Evolutionary conservation across 1,139 yeast genomes (phyloP).

Genomic region (Komagataea norvegica): DNA sequence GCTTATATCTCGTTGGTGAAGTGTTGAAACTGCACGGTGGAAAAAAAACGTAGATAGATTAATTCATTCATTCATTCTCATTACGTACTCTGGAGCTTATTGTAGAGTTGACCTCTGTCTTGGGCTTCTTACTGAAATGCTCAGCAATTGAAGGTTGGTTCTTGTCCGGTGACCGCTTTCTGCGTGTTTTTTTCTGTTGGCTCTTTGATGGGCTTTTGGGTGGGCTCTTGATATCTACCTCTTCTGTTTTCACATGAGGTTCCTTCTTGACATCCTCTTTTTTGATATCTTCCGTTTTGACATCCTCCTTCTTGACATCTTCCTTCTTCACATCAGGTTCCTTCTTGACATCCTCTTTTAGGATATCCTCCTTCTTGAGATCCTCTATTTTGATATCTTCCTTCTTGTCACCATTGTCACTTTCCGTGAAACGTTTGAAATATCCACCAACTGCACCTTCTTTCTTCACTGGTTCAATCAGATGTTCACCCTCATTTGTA

Average conservation of each 20-base stretch:
- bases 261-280: conserved; percentile 7
- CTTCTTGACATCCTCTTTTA: conserved; percentile 5
- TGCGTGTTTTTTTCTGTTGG: not conserved
- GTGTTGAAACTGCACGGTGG: conserved; percentile 40
- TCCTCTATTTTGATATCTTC: conserved; percentile 3
- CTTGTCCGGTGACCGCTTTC: not conserved
- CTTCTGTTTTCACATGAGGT: not conserved
- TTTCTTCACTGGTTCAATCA: conserved; percentile 38
- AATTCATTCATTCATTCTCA: too few species aligned
- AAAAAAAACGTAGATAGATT: not conserved
- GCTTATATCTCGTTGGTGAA: conserved; percentile 72
- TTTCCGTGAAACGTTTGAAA: conserved; percentile 15
- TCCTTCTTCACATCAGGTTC: not conserved
- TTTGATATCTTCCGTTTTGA: not conserved
- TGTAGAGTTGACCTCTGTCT: not conserved
- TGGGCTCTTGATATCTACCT: not conserved
- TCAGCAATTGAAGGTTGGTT: conserved; percentile 5
- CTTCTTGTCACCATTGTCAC: too few species aligned
- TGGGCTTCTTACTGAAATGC: conserved; percentile 1
- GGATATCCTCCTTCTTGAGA: not conserved
- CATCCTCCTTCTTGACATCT: too few species aligned
- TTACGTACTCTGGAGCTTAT: conserved; percentile 1
- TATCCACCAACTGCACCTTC: conserved; percentile 18
- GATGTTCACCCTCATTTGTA: conserved; percentile 41
- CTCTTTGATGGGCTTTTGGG: not conserved